These are phyloP conservation scores for Arabis hirsuta DNA, from an alignment of 345 rosid genomes.

Conservation along the genomic window DNA sequence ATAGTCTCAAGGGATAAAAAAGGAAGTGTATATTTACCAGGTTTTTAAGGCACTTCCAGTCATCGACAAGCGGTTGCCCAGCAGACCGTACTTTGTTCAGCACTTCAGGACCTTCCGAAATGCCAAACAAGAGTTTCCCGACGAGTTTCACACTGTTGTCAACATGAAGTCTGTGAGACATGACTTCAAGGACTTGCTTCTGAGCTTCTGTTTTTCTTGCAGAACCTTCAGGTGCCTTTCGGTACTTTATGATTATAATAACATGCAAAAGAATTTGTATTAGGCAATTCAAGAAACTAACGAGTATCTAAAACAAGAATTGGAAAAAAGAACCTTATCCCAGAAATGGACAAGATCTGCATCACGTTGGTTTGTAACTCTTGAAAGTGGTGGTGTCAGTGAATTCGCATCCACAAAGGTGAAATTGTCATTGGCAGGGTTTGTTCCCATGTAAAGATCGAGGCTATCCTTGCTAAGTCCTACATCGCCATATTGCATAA, in stretches of 20 bases:
- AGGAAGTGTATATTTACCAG: slow-evolving; percentile 50
- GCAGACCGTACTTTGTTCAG: slow-evolving; percentile 63
- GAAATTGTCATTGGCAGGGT: slow-evolving; percentile 90
- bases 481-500: slow-evolving; percentile 91
- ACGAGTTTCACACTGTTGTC: slow-evolving; percentile 79
- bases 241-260: slow-evolving; percentile 59
- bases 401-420: slow-evolving; percentile 73
- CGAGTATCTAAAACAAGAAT: slow-evolving; percentile 4
- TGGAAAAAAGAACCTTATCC: slow-evolving; percentile 69
- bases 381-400: slow-evolving; percentile 53
- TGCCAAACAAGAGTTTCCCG: slow-evolving; percentile 87
- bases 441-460: slow-evolving; percentile 78
- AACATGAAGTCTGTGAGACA: slow-evolving; percentile 88
- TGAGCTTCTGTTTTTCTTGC: slow-evolving; percentile 71
- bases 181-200: slow-evolving; percentile 83
- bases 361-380: slow-evolving; percentile 93
- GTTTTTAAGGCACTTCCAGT: slow-evolving; percentile 88
- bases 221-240: slow-evolving; percentile 92
- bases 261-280: slow-evolving; percentile 19
- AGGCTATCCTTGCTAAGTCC: slow-evolving; percentile 59
- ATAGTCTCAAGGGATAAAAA: background rate
- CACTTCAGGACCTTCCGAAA: slow-evolving; percentile 66
- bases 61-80: slow-evolving; percentile 91
- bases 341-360: slow-evolving; percentile 97
- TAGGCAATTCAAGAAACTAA: background rate